Base-by-base conservation (phyloP, 257 asterid genomes). In the Haberlea rhodopensis region DNA sequence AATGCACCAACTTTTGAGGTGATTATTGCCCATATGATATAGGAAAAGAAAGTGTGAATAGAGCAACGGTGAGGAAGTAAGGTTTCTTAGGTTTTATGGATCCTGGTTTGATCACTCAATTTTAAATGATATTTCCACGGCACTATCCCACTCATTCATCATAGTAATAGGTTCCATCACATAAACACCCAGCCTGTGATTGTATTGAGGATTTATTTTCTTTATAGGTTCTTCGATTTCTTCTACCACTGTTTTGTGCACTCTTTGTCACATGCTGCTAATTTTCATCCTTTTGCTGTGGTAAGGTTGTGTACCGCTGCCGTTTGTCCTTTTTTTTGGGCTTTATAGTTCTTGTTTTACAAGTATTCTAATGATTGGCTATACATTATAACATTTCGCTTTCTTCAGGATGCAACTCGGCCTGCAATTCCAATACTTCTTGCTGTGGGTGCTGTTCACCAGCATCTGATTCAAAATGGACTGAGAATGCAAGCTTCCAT, bases 361-460 rank as follows among this genome's bases (percentile, higher is more conserved):
- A 53, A 10, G 21, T 56, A 24, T 69, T 65, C 34, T 67, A 45
- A 18, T 40, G 25, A 2, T 49, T 18, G 68, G n/a, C 11, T 22
- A 31, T 60, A 45, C 68, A 28, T 71, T 71, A 60, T 58, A 57
- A 54, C 65, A 55, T 27, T 45, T 73, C 69, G 62, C 37, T 75
- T 60, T 61, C 54, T 29, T 63, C 86, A 94, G 99, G 96, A 81
- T 66, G 91, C 99, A 62, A 87, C 99, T 58, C 85, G 87, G 74
- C 99, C 99, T n/a, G 92, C 99, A 58, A 87, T 94, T 58, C 97
- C 99, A 13, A 86, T 94, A 64, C 96, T 94, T 78, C 88, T 94
- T 77, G 99, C 99, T 71, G 92, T 94, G 56, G 99, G 99, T 67
- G 95, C 99, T 58, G 97, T 94, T 75, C 99, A 94, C 75, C 99